Evolutionary conservation across 805 yeast genomes (phyloP).

Genomic region (Saccharomycopsis babjevae): DNA sequence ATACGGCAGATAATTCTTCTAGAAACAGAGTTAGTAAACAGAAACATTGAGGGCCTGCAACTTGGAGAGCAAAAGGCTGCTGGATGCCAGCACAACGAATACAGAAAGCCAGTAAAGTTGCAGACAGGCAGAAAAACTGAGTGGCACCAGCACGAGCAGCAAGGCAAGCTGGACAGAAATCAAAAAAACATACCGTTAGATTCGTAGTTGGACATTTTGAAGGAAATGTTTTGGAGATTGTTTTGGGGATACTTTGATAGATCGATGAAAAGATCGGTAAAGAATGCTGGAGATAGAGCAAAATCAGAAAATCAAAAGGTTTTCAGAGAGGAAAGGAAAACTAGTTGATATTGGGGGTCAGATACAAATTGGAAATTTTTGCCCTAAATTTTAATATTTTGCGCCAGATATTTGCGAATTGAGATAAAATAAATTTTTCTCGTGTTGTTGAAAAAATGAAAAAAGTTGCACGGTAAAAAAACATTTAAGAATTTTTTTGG

Average conservation of each 20-base stretch:
- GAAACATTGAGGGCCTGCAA: background rate
- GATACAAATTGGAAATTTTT: too few relatives aligned
- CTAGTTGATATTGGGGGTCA: too few relatives aligned
- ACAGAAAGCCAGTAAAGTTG: background rate
- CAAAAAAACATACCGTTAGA: background rate
- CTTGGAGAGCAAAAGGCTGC: background rate
- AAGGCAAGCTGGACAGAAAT: background rate
- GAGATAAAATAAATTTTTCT: too few relatives aligned
- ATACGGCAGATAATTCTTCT: constrained; percentile 1
- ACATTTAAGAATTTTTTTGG: too few relatives aligned
- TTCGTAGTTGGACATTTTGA: constrained; percentile 1
- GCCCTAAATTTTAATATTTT: too few relatives aligned
- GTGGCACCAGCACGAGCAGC: background rate
- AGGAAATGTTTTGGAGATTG: background rate
- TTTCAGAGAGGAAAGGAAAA: too few relatives aligned
- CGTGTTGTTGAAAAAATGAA: too few relatives aligned
- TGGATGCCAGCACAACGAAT: too few relatives aligned
- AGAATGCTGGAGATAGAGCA: background rate
- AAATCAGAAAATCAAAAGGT: too few relatives aligned
- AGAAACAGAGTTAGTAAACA: background rate
- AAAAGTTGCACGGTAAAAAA: too few relatives aligned
- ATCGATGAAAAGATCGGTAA: background rate
- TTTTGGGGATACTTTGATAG: background rate
- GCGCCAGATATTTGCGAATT: too few relatives aligned
- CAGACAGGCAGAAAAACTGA: background rate